phyloP scores from a whole-genome alignment of 2,329 filamentous ascomycete genomes.

The Mariannaea elegans region DNA sequence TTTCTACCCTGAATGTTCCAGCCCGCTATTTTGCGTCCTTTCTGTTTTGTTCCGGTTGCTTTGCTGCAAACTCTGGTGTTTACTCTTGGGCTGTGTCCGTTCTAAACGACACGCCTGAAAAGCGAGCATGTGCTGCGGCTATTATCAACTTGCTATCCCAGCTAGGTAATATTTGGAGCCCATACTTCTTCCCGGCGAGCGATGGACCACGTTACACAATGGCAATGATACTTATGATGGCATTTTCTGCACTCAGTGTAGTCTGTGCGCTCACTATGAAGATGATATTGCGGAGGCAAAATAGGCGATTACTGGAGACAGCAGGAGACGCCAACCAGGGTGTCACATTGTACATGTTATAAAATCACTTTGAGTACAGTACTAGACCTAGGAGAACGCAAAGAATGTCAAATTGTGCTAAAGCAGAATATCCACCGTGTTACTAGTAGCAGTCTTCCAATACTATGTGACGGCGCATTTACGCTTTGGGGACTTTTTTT shows the following conservation, averaged over 20 bases:
- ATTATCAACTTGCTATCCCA: constrained; percentile 31
- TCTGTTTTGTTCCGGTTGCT: constrained; percentile 31
- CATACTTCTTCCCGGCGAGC: constrained; percentile 37
- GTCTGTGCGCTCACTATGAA: constrained; percentile 7
- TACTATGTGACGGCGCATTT: too few species aligned
- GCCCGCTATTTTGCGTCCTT: constrained; percentile 33
- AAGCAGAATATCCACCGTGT: too few species aligned
- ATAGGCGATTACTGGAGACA: too few species aligned
- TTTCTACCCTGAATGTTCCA: constrained; percentile 29
- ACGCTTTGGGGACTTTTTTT: too few species aligned
- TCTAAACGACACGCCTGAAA: constrained; percentile 48
- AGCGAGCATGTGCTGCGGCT: constrained; percentile 25
- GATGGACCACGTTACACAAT: constrained; percentile 3
- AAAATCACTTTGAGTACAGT: too few species aligned
- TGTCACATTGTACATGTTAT: too few species aligned
- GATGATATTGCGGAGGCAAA: constrained; percentile 9
- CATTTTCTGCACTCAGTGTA: not conserved
- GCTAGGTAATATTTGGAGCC: constrained; percentile 39
- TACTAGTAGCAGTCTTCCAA: too few species aligned
- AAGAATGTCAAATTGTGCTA: too few species aligned
- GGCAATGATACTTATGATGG: constrained; percentile 12
- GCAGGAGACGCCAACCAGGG: too few species aligned
- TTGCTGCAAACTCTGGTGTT: constrained; percentile 45
- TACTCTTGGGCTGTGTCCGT: constrained; percentile 47
- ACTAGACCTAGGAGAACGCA: too few species aligned